These are phyloP conservation scores for Vitellaria paradoxa DNA, from an alignment of 179 eudicot genomes.

Conservation along the genomic window DNA sequence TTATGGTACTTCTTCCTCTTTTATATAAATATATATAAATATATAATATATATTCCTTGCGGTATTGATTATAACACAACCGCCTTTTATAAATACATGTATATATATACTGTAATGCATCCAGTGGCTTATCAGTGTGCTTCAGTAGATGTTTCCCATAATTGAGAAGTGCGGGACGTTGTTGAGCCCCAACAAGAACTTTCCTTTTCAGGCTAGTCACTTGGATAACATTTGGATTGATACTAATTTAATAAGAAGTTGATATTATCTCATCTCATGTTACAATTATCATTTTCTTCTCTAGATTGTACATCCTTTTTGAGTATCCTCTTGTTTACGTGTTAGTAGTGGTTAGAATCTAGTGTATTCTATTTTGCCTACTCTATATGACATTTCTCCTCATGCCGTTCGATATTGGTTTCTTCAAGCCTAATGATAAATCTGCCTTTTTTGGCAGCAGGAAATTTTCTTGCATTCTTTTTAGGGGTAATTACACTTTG, in stretches of 20 bases:
- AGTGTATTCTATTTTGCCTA: background rate
- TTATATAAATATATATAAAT: too few relatives aligned
- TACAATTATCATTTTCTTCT: background rate
- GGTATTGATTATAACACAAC: background rate
- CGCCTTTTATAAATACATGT: too few relatives aligned
- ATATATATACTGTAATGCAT: background rate
- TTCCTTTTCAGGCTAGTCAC: background rate
- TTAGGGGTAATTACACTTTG: background rate
- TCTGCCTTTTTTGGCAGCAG: background rate
- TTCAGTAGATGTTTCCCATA: background rate
- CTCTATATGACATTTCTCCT: background rate
- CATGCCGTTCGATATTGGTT: background rate
- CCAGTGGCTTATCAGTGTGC: background rate
- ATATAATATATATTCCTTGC: too few relatives aligned
- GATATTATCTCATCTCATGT: background rate
- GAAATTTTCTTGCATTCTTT: background rate
- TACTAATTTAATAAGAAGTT: background rate
- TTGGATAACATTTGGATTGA: background rate
- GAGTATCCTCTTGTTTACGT: background rate
- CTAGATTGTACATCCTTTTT: background rate
- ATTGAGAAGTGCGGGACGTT: background rate
- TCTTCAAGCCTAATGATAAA: background rate
- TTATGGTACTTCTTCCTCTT: background rate
- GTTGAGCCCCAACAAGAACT: background rate
- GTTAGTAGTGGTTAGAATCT: background rate